A percentile compares a stretch with the other conserved stretches of the same genome.
Evolutionary conservation across 768 basidiomycete species (phyloP).

Genomic region (Podaxis sp.): DNA sequence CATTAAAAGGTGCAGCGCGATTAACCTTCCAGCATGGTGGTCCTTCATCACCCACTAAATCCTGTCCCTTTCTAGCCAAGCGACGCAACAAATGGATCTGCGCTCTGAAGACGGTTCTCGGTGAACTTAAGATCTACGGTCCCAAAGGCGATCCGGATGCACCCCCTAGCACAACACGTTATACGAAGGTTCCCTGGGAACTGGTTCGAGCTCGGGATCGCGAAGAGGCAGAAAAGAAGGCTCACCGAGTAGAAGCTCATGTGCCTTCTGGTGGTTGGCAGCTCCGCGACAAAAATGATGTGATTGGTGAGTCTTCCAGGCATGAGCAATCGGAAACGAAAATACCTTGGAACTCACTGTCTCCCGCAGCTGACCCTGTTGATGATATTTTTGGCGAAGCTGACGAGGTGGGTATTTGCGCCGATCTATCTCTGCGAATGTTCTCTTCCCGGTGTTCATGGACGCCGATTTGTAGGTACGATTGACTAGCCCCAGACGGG

Average conservation of each 20-base stretch:
- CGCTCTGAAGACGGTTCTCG: slow-evolving; percentile 71
- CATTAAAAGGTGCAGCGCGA: slow-evolving; percentile 52
- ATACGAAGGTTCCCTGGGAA: slow-evolving; percentile 76
- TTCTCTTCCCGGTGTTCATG: slow-evolving; percentile 6
- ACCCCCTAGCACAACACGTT: slow-evolving; percentile 51
- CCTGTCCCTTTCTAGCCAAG: slow-evolving; percentile 43
- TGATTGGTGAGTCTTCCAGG: slow-evolving; percentile 38
- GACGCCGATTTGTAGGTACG: slow-evolving; percentile 25
- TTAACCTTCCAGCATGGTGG: not conserved
- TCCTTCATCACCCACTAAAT: slow-evolving; percentile 15
- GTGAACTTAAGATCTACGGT: slow-evolving; percentile 70
- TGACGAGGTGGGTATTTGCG: slow-evolving; percentile 24
- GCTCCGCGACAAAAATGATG: slow-evolving; percentile 51
- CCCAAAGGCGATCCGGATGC: slow-evolving; percentile 56
- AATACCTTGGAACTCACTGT: not conserved
- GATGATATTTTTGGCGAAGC: slow-evolving; percentile 46
- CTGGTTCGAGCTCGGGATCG: slow-evolving; percentile 43
- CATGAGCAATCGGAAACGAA: not conserved
- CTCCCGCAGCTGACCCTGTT: slow-evolving; percentile 26
- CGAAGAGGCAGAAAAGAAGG: slow-evolving; percentile 26
- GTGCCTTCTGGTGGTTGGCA: slow-evolving; percentile 44
- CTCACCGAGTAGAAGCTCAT: slow-evolving; percentile 20
- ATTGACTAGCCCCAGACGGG: slow-evolving; percentile 33
- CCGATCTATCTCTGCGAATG: slow-evolving; percentile 3
- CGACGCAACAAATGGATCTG: slow-evolving; percentile 93